Evolutionary conservation across 2,329 filamentous ascomycete genomes (phyloP).

Genomic region (Colletotrichum salicis): DNA sequence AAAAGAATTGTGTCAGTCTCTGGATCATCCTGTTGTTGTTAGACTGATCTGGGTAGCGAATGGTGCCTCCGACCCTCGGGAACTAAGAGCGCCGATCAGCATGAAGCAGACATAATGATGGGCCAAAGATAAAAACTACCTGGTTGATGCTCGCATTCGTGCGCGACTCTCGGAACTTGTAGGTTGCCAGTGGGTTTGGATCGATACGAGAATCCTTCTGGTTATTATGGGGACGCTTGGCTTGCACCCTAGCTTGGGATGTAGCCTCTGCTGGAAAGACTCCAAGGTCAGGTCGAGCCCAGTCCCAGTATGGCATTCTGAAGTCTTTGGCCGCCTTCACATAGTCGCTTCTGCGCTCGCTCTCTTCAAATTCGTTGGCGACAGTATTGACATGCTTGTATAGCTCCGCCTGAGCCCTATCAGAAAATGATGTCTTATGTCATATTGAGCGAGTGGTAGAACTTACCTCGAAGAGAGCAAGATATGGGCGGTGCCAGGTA

Average conservation of each 20-base stretch:
- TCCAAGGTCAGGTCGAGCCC: conserved; percentile 38
- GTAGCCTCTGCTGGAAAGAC: conserved; percentile 38
- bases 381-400: conserved; percentile 40
- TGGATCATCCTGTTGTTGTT: conserved; percentile 1
- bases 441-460: background rate
- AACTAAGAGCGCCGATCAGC: conserved; percentile 5
- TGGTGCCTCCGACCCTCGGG: conserved; percentile 28
- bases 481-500: conserved; percentile 74
- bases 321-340: conserved; percentile 42
- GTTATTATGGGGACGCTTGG: conserved; percentile 40
- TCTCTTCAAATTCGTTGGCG: conserved; percentile 38
- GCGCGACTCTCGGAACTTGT: conserved; percentile 25
- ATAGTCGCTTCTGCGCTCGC: conserved; percentile 39
- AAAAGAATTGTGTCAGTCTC: conserved; percentile 17
- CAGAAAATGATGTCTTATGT: background rate
- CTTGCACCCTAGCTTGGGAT: conserved; percentile 21
- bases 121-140: background rate
- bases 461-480: conserved; percentile 67
- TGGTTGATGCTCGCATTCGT: background rate
- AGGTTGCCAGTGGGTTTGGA: conserved; percentile 19
- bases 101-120: background rate
- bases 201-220: conserved; percentile 9
- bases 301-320: conserved; percentile 49
- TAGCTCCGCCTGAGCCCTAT: conserved; percentile 38
- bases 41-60: conserved; percentile 37